A percentile compares a stretch with the other conserved stretches of the same genome.
Evolutionary conservation across 495 filamentous ascomycete species (phyloP).

Genomic region (Xanthoparmelia taractica): DNA sequence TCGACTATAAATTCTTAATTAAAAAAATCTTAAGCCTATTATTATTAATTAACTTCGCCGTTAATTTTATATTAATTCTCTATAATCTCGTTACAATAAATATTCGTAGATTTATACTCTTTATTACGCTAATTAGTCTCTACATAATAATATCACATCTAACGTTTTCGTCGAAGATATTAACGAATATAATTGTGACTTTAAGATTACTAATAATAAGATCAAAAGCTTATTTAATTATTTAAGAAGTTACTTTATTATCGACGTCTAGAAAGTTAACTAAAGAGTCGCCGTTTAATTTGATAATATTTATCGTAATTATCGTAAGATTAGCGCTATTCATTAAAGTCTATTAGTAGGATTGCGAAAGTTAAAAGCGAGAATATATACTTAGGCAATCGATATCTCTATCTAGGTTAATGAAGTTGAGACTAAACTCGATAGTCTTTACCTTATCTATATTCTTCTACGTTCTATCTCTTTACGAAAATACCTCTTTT

Average conservation of each 20-base stretch:
- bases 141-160: conserved; percentile 96
- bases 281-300: conserved; percentile 91
- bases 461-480: conserved; percentile 93
- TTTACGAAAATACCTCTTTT: conserved; percentile 88
- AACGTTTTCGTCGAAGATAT: conserved; percentile 99
- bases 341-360: conserved; percentile 44
- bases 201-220: conserved; percentile 98
- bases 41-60: conserved; percentile 91
- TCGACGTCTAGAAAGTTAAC: conserved; percentile 99
- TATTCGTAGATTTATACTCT: conserved; percentile 88
- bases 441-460: conserved; percentile 94
- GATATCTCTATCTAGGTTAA: conserved; percentile 99
- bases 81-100: conserved; percentile 95
- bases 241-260: conserved; percentile 91
- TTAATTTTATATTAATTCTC: conserved; percentile 97
- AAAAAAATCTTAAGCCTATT: conserved; percentile 99
- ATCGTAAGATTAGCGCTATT: conserved; percentile 98
- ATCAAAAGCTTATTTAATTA: conserved; percentile 95
- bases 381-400: conserved; percentile 63
- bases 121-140: conserved; percentile 87
- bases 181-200: conserved; percentile 97
- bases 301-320: conserved; percentile 99
- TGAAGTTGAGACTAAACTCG: conserved; percentile 91
- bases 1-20: conserved; percentile 94
- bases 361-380: neutral